phyloP scores from a whole-genome alignment of 495 filamentous ascomycete species.

The Aspergillus sclerotioniger region DNA sequence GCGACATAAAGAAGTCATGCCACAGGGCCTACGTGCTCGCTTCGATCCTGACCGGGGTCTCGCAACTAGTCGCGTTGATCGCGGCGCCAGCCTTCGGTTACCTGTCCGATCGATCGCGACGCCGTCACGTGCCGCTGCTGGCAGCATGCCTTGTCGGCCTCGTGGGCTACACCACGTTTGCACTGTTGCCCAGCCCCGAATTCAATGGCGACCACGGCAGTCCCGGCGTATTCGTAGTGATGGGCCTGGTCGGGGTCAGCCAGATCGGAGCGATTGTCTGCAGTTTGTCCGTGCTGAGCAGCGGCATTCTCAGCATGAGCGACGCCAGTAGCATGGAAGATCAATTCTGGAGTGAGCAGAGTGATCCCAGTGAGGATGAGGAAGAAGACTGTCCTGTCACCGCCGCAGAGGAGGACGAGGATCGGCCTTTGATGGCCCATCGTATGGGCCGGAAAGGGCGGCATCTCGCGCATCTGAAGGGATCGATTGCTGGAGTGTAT shows the following conservation, averaged over 20 bases:
- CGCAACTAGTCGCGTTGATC: constrained; percentile 80
- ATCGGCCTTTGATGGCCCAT: constrained; percentile 32
- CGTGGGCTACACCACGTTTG: constrained; percentile 72
- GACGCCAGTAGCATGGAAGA: constrained; percentile 6
- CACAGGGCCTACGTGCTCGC: constrained; percentile 80
- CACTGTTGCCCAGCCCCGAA: constrained; percentile 66
- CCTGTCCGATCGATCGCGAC: constrained; percentile 58
- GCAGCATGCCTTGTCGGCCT: constrained; percentile 68
- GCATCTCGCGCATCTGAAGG: constrained; percentile 64
- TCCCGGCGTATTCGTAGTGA: constrained; percentile 68
- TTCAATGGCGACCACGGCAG: constrained; percentile 56
- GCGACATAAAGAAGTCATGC: constrained; percentile 76
- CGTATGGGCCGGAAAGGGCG: constrained; percentile 24
- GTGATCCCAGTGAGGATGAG: not conserved
- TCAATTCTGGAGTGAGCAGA: not conserved
- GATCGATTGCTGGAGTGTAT: constrained; percentile 91
- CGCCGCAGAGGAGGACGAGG: constrained; percentile 28
- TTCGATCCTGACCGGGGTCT: constrained; percentile 79
- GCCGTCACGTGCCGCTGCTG: constrained; percentile 71
- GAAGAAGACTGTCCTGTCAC: not conserved
- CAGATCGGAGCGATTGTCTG: constrained; percentile 97
- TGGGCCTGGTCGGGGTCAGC: constrained; percentile 75
- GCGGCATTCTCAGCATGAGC: constrained; percentile 61
- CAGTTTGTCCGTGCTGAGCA: constrained; percentile 78
- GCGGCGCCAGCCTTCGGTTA: constrained; percentile 86